phyloP scores from a whole-genome alignment of 2,329 filamentous ascomycete species.

The Curvularia spicifera region DNA sequence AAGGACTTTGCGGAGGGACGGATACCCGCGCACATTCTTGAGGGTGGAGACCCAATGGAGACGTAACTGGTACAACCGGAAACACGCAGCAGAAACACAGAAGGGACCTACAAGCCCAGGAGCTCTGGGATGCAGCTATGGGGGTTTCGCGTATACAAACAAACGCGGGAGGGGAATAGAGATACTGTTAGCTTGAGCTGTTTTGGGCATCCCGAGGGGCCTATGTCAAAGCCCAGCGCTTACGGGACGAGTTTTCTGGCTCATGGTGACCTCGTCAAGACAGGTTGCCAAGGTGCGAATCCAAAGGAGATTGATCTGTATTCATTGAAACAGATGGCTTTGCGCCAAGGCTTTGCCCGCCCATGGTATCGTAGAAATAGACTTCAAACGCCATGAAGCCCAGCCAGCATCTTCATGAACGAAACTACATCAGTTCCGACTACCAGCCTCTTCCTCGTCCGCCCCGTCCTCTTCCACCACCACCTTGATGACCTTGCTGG shows the following conservation, averaged over 20 bases:
- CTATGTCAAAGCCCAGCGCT: background rate
- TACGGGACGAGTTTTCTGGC: background rate
- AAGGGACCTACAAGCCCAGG: background rate
- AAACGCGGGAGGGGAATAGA: background rate
- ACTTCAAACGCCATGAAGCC: constrained; percentile 28
- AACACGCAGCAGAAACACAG: background rate
- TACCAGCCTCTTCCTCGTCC: constrained; percentile 36
- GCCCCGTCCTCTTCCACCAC: constrained; percentile 36
- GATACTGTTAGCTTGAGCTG: background rate
- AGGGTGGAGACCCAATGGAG: constrained; percentile 40
- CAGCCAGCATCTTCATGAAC: background rate
- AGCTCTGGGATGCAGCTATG: background rate
- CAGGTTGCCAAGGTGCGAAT: background rate
- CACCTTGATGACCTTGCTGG: constrained; percentile 40
- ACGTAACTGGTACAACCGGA: constrained; percentile 18
- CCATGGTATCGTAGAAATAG: constrained; percentile 32
- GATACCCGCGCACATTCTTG: constrained; percentile 63
- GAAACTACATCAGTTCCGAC: background rate
- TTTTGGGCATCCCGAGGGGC: background rate
- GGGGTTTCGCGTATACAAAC: background rate
- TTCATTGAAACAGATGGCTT: constrained; percentile 14
- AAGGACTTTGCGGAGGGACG: constrained; percentile 90
- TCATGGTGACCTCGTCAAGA: background rate
- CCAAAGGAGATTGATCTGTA: constrained; percentile 11
- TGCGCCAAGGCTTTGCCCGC: constrained; percentile 19